Evolutionary conservation across 2,329 filamentous ascomycete genomes (phyloP), one percentile per base, ranked within the genome.

Genomic region (Alternaria brassicicola): DNA sequence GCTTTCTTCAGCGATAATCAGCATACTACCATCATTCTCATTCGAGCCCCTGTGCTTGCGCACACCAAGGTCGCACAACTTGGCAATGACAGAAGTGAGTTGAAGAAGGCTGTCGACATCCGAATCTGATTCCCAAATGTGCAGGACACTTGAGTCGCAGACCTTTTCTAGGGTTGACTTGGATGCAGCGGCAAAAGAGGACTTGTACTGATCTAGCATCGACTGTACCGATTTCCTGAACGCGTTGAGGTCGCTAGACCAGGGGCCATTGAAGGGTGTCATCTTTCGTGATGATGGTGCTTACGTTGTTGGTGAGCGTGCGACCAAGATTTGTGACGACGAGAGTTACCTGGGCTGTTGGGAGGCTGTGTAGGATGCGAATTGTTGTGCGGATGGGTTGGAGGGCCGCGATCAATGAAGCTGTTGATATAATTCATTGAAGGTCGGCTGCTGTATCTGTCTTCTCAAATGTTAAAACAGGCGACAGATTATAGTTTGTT

Each of bases 81-180:
- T 73, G 3, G 69, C 66, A 26, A 76, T 71, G 31, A 73, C 65
- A 9, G 71, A 69, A 1, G 65, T 69, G 4, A 77, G 57, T 17
- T 75, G 74, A 3, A 76, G 56, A 15, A 77, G 59, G 21, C 62
- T 66, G 28, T 76, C 74, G 13, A 74, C 54, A 28, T 77, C 73
- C 1, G 70, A 68, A 12, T 73, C 66, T 0, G 66, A 62, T 46
- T 77, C 73, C 73, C 73, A 77, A n/a, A 77, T 58, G 45, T 75
- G 72, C 1, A 77, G 57, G 10, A 64, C 65, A 6, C 62, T 45
- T 6, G 64, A 26, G 23, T 72, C 57, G 43, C 68, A 72, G 13
- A 74, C 57, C 19, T 63, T 63, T 15, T 67, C 58, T 0, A 72
- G 53, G 2, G 67, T 64, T 1, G 58, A 46, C 17, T 65, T 61